Conservation (phyloP, 352 stramenopile genomes). For the Aphanomyces stellatus region DNA sequence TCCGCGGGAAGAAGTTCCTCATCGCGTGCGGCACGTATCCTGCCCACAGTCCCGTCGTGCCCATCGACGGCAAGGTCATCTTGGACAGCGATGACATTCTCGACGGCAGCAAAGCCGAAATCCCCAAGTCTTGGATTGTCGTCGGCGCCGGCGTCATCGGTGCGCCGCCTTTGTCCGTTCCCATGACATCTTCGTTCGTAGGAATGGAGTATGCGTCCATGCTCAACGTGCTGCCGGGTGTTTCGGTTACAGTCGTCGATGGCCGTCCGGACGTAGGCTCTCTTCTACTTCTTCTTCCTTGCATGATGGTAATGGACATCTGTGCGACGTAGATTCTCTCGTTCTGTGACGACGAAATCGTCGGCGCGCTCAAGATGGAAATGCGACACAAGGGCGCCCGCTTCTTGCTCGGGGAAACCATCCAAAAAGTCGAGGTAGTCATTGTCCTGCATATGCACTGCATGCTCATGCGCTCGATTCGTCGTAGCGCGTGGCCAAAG, state of each 20-base stretch:
- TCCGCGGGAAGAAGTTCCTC: conserved; percentile 70
- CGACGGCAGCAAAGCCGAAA: conserved; percentile 45
- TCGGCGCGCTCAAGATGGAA: conserved; percentile 80
- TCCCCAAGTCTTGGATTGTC: conserved; percentile 72
- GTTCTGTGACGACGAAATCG: conserved; percentile 82
- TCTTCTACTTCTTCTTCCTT: too few relatives aligned
- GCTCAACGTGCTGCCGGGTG: conserved; percentile 80
- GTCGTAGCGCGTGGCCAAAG: conserved; percentile 22
- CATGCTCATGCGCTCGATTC: background rate
- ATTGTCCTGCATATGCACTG: background rate
- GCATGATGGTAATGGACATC: background rate
- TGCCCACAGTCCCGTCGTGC: conserved; percentile 61
- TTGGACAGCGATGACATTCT: conserved; percentile 82
- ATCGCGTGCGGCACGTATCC: conserved; percentile 80
- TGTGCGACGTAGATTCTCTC: conserved; percentile 33
- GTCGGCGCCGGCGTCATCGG: conserved; percentile 81
- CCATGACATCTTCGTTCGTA: background rate
- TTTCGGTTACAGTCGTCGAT: conserved; percentile 82
- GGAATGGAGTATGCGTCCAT: conserved; percentile 87
- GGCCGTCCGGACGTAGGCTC: conserved; percentile 43
- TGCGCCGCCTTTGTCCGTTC: background rate
- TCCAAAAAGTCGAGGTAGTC: conserved; percentile 56
- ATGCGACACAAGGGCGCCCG: conserved; percentile 84
- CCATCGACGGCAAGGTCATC: conserved; percentile 75
- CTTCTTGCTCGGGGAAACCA: conserved; percentile 74